Conservation (phyloP, 106 monocot species). For the Cymbidium sinense region DNA sequence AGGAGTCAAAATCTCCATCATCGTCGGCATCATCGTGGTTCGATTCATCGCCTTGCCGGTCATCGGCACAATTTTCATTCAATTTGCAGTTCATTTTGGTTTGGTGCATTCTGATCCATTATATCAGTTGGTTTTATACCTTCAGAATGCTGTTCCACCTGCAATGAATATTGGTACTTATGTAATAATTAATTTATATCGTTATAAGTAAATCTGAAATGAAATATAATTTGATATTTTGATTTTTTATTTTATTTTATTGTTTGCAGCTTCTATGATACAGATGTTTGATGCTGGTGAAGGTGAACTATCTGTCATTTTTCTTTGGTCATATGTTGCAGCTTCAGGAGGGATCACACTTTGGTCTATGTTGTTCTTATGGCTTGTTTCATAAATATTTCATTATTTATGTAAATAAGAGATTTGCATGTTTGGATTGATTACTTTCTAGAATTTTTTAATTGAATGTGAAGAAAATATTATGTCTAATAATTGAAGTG, state of each 20-base stretch:
- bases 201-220: not conserved
- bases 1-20: conserved; percentile 22
- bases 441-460: too few relatives aligned
- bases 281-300: conserved; percentile 69
- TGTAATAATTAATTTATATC: not conserved
- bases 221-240: not conserved
- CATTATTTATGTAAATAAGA: not conserved
- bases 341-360: conserved; percentile 58
- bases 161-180: conserved; percentile 70
- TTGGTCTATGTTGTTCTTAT: conserved; percentile 72
- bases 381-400: conserved; percentile 32
- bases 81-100: conserved; percentile 42
- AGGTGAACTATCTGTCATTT: conserved; percentile 64
- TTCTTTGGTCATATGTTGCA: conserved; percentile 57
- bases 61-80: conserved; percentile 32
- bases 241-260: too few relatives aligned
- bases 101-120: conserved; percentile 59
- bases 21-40: conserved; percentile 26
- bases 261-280: conserved; percentile 48
- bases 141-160: conserved; percentile 69
- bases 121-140: conserved; percentile 48
- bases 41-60: conserved; percentile 25
- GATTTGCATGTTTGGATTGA: too few relatives aligned
- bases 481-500: too few relatives aligned
- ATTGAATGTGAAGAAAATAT: too few relatives aligned